Evolutionary conservation across 2,329 filamentous ascomycete species (phyloP).

Genomic region (Lizonia empirigonia): DNA sequence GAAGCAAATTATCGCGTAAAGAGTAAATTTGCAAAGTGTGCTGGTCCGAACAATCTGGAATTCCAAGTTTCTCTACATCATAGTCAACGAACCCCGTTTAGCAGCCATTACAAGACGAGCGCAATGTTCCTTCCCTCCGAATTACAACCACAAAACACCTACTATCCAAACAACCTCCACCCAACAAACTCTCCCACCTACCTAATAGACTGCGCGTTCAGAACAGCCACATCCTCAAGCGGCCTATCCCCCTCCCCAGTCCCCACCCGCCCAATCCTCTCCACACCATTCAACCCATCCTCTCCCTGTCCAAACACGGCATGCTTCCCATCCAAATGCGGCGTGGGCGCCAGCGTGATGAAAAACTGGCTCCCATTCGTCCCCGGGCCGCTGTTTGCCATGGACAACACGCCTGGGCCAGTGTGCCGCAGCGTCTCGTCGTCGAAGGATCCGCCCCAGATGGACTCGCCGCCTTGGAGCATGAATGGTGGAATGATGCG

Average conservation of each 20-base stretch:
- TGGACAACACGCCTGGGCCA: slow-evolving; percentile 86
- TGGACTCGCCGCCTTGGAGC: slow-evolving; percentile 88
- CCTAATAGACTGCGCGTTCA: slow-evolving; percentile 71
- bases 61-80: too few species aligned
- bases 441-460: slow-evolving; percentile 91
- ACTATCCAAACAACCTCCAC: too few species aligned
- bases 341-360: slow-evolving; percentile 88
- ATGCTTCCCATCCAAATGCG: slow-evolving; percentile 97
- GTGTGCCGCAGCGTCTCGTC: slow-evolving; percentile 95
- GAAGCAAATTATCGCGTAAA: too few species aligned
- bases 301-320: slow-evolving; percentile 94
- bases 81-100: too few species aligned
- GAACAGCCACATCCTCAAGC: slow-evolving; percentile 78
- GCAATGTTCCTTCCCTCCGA: too few species aligned
- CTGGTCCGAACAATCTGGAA: too few species aligned
- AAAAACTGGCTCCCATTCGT: slow-evolving; percentile 98
- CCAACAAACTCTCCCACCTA: too few species aligned
- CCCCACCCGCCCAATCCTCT: slow-evolving; percentile 85
- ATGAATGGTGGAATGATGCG: slow-evolving; percentile 96
- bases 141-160: too few species aligned
- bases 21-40: too few species aligned
- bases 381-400: slow-evolving; percentile 93
- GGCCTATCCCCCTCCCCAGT: slow-evolving; percentile 82
- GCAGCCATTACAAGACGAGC: too few species aligned
- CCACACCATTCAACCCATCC: slow-evolving; percentile 77